Evolutionary conservation across 139 green algal species (phyloP).

Genomic region (Tetradesmus lagerheimii): DNA sequence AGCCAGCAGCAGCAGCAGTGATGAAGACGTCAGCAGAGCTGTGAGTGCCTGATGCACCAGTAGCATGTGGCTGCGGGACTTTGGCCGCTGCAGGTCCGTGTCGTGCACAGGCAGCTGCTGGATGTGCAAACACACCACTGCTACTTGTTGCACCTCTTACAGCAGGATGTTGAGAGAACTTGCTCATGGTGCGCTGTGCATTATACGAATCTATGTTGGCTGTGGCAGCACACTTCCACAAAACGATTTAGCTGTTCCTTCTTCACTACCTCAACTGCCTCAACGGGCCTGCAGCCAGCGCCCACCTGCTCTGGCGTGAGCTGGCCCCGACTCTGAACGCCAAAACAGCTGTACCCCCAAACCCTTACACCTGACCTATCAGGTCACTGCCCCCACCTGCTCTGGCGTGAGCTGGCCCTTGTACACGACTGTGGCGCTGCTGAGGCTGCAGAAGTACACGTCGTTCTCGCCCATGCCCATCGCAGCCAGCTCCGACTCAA

Average conservation of each 20-base stretch:
- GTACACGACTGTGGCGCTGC: conserved; percentile 93
- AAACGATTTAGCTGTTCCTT: no score
- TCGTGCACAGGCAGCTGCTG: conserved; percentile 79
- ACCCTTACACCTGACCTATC: no score
- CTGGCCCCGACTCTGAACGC: no score
- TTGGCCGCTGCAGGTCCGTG: conserved; percentile 80
- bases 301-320: conserved; percentile 87
- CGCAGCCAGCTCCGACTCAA: conserved; percentile 69
- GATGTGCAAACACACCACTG: no score
- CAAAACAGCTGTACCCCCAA: no score
- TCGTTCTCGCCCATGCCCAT: conserved; percentile 73
- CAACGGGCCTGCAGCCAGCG: no score
- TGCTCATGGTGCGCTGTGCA: no score
- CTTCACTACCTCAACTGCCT: no score
- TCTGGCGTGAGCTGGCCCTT: conserved; percentile 96
- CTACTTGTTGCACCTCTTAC: no score
- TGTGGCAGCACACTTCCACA: no score
- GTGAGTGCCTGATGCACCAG: neutral
- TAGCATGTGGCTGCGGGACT: conserved; percentile 69
- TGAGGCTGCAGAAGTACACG: conserved; percentile 95
- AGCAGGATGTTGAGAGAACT: no score
- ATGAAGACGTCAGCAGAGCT: neutral
- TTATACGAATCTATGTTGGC: no score
- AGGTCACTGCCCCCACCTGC: conserved; percentile 63
- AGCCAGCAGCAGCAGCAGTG: conserved; percentile 8